Percentiles rank a stretch among this genome's conserved stretches.
These are phyloP conservation scores for Neofusicoccum parvum DNA, from an alignment of 2,329 filamentous ascomycete species.

Conservation along the genomic window DNA sequence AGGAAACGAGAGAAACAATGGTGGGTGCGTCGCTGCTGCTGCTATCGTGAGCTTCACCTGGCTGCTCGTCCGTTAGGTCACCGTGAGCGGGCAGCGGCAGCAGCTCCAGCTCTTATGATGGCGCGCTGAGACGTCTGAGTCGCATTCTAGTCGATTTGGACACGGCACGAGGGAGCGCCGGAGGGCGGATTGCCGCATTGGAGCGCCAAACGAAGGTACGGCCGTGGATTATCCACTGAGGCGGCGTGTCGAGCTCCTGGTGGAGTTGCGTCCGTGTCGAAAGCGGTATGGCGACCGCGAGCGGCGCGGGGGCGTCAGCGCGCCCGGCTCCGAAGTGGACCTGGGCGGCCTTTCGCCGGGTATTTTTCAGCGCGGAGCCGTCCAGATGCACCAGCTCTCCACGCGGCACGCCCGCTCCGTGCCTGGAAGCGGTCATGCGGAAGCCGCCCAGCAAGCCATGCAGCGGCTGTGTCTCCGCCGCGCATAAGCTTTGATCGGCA, in stretches of 20 bases:
- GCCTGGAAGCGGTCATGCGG: conserved; percentile 11
- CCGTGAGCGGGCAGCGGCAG: neutral
- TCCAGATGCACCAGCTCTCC: neutral
- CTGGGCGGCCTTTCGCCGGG: neutral
- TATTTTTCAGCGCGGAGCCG: conserved; percentile 7
- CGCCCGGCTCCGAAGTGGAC: conserved; percentile 11
- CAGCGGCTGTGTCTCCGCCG: neutral
- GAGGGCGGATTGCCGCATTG: conserved; percentile 14
- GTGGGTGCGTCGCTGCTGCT: neutral
- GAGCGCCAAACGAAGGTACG: neutral
- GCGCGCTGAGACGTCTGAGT: conserved; percentile 22
- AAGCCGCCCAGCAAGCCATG: neutral
- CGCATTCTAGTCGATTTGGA: conserved; percentile 26
- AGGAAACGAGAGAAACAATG: neutral
- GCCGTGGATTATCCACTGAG: conserved; percentile 16
- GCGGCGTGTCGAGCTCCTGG: conserved; percentile 10
- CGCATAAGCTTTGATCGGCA: conserved; percentile 14
- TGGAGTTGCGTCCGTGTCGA: conserved; percentile 19
- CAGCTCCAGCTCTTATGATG: conserved; percentile 14
- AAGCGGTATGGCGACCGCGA: conserved; percentile 16
- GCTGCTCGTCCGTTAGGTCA: neutral
- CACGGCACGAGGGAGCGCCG: conserved; percentile 24
- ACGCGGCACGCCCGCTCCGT: neutral
- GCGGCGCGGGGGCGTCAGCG: neutral
- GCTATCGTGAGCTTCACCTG: neutral